Evolutionary conservation across 2,329 filamentous ascomycete species (phyloP).

Genomic region (Pseudogymnoascus sp.): DNA sequence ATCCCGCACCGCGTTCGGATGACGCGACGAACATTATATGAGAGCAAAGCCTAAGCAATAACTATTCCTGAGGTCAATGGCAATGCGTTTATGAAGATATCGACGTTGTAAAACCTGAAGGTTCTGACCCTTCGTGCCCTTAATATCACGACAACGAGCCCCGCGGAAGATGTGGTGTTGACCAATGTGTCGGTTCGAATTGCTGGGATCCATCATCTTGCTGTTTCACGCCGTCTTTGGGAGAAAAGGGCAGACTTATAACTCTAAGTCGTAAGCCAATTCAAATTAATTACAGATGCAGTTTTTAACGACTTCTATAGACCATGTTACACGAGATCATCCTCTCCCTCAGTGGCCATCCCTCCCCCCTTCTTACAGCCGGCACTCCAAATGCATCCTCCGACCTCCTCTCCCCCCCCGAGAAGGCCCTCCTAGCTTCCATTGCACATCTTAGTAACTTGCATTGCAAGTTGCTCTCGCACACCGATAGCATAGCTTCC

Average conservation of each 20-base stretch:
- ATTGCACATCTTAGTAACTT: slow-evolving; percentile 71
- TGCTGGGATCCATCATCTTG: slow-evolving; percentile 26
- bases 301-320: slow-evolving; percentile 11
- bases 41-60: neutral
- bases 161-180: neutral
- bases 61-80: neutral
- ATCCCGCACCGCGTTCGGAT: neutral
- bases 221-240: slow-evolving; percentile 17
- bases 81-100: neutral
- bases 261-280: slow-evolving; percentile 10
- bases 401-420: slow-evolving; percentile 62
- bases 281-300: slow-evolving; percentile 7
- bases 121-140: neutral
- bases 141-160: neutral
- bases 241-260: slow-evolving; percentile 9
- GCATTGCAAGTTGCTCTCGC: slow-evolving; percentile 63
- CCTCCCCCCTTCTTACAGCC: slow-evolving; percentile 72
- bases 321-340: slow-evolving; percentile 96
- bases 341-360: slow-evolving; percentile 89
- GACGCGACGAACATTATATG: slow-evolving; percentile 9
- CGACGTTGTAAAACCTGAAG: neutral
- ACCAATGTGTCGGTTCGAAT: slow-evolving; percentile 29
- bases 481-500: slow-evolving; percentile 59
- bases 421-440: slow-evolving; percentile 71
- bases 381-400: slow-evolving; percentile 34